Base-by-base conservation (phyloP, 768 basidiomycete genomes). In the Lactarius indigo region DNA sequence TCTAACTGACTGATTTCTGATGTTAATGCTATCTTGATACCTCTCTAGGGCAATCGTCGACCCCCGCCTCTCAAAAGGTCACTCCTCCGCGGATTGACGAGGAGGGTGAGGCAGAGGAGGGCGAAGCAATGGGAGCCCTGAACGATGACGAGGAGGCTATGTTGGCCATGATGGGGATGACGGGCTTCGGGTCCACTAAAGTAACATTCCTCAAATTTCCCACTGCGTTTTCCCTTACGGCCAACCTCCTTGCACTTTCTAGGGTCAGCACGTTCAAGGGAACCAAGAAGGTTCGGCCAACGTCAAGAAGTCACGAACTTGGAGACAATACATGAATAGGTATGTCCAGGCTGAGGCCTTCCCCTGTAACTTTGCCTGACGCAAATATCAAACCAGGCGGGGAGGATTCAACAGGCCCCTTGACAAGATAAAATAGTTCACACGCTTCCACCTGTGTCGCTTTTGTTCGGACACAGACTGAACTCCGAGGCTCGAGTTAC, bases 251-350 rank as follows among this genome's bases (percentile, higher is more conserved):
- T 70, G 57, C 39, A 56, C 58, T 63, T 70, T 59, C 37, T 72
- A 94, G 93, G 90, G 89, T 52, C 91, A 91, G 73, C 84, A 82
- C 57, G 91, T 95, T 41, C 80, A 83, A 42, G 92, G 94, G 28
- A 94, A 96, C 66, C 90, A 96, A 77, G 89, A 90, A 68, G 90
- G 89, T 54, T 72, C 66, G 42, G 83, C 81, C 41, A 76, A 85
- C 62, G 77, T 90, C 71, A 94, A 91, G 83, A 94, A 93, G 79
- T 85, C 85, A 64, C 82, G 94, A 67, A 96, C 93, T 30, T 96
- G 94, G 96, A 83, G 94, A 70, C 96, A 98, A 77, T 99, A 99
- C 77, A 99, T 99, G 96, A 98, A 98, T 76, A 85, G 94, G 87
- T 88, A 72, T 57, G 82, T 61, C 67, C 37, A 26, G 44, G 9